These are phyloP conservation scores for Zygotorulaspora chibaensis DNA, from an alignment of 805 yeast genomes.

Conservation along the genomic window DNA sequence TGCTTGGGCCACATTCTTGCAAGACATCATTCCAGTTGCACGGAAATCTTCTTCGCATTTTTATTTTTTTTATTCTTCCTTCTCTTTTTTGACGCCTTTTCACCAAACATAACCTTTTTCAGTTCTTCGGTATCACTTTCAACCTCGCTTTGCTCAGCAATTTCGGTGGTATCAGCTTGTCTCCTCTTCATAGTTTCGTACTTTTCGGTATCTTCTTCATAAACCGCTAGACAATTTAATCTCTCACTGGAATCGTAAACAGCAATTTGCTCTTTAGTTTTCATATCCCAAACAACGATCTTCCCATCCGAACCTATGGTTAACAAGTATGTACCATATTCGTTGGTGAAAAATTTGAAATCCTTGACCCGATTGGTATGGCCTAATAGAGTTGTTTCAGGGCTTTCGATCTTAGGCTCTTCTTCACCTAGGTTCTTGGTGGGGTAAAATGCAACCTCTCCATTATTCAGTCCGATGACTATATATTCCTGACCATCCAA, in stretches of 20 bases:
- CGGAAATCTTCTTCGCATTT: conserved; percentile 45
- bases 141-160: conserved; percentile 65
- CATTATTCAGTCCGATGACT: conserved; percentile 67
- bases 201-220: conserved; percentile 76
- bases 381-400: conserved; percentile 63
- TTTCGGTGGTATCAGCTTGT: conserved; percentile 47
- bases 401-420: conserved; percentile 33
- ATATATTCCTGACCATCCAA: conserved; percentile 52
- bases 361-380: conserved; percentile 86
- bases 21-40: conserved; percentile 47
- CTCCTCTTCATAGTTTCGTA: conserved; percentile 63
- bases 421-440: conserved; percentile 36
- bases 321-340: conserved; percentile 47
- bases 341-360: conserved; percentile 50
- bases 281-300: conserved; percentile 84
- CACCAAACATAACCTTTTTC: conserved; percentile 52
- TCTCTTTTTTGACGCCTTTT: conserved; percentile 38
- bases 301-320: conserved; percentile 92
- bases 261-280: conserved; percentile 71
- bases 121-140: conserved; percentile 72
- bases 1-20: not conserved
- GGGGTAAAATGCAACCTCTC: conserved; percentile 57
- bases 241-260: conserved; percentile 90
- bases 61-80: conserved; percentile 39
- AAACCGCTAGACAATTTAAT: conserved; percentile 75